A percentile compares a stretch with the other conserved stretches of the same genome.
Evolutionary conservation across 176 grass and related monocot genomes (phyloP).

Genomic region (Pontederia crassipes): DNA sequence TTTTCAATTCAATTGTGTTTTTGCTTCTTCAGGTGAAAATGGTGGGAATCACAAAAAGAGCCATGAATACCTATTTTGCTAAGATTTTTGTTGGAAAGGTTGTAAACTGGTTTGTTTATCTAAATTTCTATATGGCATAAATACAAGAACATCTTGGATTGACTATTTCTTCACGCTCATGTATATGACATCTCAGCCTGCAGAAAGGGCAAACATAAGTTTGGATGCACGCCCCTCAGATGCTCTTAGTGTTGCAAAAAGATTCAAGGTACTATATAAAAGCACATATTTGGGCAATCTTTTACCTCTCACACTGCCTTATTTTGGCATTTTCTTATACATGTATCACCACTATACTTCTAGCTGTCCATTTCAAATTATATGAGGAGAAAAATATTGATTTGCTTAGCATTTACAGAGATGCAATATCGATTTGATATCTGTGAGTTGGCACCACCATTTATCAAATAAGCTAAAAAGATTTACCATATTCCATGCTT

Average conservation of each 20-base stretch:
- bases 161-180: background rate
- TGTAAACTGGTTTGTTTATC: background rate
- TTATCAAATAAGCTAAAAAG: too few relatives aligned
- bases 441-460: too few relatives aligned
- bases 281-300: background rate
- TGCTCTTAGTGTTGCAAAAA: conserved; percentile 8
- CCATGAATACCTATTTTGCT: conserved; percentile 2
- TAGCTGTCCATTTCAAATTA: too few relatives aligned
- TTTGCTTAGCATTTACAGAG: too few relatives aligned
- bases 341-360: too few relatives aligned
- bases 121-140: background rate
- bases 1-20: background rate
- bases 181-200: background rate
- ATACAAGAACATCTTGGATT: background rate
- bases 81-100: conserved; percentile 5
- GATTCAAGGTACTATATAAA: background rate
- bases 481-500: too few relatives aligned
- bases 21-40: conserved; percentile 10
- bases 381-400: too few relatives aligned
- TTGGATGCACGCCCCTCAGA: conserved; percentile 7
- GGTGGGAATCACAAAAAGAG: conserved; percentile 10
- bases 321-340: too few relatives aligned
- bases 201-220: background rate
- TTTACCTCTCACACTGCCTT: background rate
- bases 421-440: too few relatives aligned